Evolutionary conservation across 768 basidiomycete genomes (phyloP), one percentile per base, ranked within the genome.

Genomic region (Xerocomus potaroensis): DNA sequence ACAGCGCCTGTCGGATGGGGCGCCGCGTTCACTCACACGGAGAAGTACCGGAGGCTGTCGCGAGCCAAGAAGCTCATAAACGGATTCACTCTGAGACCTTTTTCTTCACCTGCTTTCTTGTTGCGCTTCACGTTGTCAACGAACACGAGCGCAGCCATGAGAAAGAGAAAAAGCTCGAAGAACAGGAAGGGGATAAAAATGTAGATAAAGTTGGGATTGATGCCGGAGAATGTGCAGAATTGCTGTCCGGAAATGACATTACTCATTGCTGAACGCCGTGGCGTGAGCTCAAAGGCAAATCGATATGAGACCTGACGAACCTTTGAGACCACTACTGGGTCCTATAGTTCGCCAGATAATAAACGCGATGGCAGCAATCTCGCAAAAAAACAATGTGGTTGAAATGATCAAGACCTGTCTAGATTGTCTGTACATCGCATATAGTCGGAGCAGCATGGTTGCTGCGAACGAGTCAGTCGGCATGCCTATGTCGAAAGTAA

Each of bases 361-460:
- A 33, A 56, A 51, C 19, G 45, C 38, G 30, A 67, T 55, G 18
- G 54, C 57, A 7, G 23, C 40, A 18, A 63, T 54, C 38, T 65
- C 65, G n/a, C 58, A 54, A 5, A 53, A 0, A 37, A 65, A 65
- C 6, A 39, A 14, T 0, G 35, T 14, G 14, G 66, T 15, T 26
- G 67, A 43, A 8, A 61, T 12, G 19, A n/a, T 0, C 18, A 68
- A 26, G 22, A 58, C 49, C 32, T 18, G 48, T 26, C 34, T 58
- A n/a, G 64, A 58, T 5, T 49, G 61, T 41, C 46, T 49, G 50
- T 66, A 66, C 62, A 68, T 54, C 5, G 66, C 64, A 22, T 66
- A 68, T 55, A 66, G 53, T 40, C 64, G 64, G 36, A 66, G 60
- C 24, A 58, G 56, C 64, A 68, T 68, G 14, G 58, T 66, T 9